Evolutionary conservation across 2,329 filamentous ascomycete species (phyloP).

Genomic region (Karstenula rhodostoma): DNA sequence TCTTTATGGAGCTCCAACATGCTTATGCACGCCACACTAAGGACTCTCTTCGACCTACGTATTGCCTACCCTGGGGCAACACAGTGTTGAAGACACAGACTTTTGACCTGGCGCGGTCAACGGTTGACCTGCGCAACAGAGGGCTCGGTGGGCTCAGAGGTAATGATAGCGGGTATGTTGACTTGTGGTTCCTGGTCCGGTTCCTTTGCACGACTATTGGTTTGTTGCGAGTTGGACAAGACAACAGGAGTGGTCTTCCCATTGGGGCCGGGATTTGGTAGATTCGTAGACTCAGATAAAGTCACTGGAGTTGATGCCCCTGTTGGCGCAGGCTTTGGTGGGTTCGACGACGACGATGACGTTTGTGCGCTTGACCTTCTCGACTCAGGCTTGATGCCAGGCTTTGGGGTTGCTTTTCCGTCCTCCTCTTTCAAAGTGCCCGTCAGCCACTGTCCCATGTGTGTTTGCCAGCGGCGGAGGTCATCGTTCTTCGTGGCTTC

Average conservation of each 20-base stretch:
- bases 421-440: slow-evolving; percentile 43
- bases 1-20: no score
- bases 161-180: neutral
- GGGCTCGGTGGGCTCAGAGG: neutral
- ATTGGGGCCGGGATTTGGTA: neutral
- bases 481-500: slow-evolving; percentile 49
- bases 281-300: neutral
- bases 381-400: neutral
- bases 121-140: neutral
- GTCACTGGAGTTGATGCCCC: neutral
- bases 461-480: slow-evolving; percentile 47
- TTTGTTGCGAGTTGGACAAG: neutral
- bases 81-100: neutral
- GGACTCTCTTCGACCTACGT: neutral
- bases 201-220: neutral
- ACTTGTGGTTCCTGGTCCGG: neutral
- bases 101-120: neutral
- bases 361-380: neutral
- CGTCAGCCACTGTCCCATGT: slow-evolving; percentile 50
- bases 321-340: neutral
- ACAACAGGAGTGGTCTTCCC: neutral
- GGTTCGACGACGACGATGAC: neutral
- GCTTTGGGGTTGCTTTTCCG: slow-evolving; percentile 13
- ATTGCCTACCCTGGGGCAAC: neutral
- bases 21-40: no score